Conservation (phyloP, 345 rosid genomes). For the Pistacia integerrima region DNA sequence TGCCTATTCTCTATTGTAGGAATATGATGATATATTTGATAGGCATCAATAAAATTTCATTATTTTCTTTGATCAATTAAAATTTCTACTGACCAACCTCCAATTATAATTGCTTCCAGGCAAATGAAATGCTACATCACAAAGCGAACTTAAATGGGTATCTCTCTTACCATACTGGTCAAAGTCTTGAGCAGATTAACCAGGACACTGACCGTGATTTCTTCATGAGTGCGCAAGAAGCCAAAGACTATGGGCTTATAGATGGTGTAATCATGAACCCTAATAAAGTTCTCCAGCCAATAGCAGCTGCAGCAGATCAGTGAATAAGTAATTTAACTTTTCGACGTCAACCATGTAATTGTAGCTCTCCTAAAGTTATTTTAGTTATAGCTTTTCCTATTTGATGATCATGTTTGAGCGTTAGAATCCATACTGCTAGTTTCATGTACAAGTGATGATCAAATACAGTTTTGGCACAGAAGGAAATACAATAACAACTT, state of each 20-base stretch:
- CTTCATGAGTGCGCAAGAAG: slow-evolving; percentile 68
- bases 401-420: background rate
- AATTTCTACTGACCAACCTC: background rate
- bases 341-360: background rate
- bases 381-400: background rate
- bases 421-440: background rate
- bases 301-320: slow-evolving; percentile 32
- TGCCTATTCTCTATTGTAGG: background rate
- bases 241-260: slow-evolving; percentile 62
- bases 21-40: no score
- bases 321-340: background rate
- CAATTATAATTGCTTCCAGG: slow-evolving; percentile 31
- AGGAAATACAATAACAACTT: background rate
- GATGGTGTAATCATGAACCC: slow-evolving; percentile 59
- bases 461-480: background rate
- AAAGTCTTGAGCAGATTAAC: slow-evolving; percentile 50
- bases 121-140: slow-evolving; percentile 61
- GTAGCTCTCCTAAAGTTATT: background rate
- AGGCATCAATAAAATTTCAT: background rate
- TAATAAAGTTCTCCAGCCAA: slow-evolving; percentile 45
- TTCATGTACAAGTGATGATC: background rate
- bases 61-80: background rate
- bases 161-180: slow-evolving; percentile 58
- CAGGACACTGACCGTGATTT: slow-evolving; percentile 61
- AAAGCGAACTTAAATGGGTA: slow-evolving; percentile 54